A percentile compares a stretch with the other conserved stretches of the same genome.
These are phyloP conservation scores for Aspergillus hiratsukae DNA, from an alignment of 2,329 filamentous ascomycete genomes.

Conservation along the genomic window DNA sequence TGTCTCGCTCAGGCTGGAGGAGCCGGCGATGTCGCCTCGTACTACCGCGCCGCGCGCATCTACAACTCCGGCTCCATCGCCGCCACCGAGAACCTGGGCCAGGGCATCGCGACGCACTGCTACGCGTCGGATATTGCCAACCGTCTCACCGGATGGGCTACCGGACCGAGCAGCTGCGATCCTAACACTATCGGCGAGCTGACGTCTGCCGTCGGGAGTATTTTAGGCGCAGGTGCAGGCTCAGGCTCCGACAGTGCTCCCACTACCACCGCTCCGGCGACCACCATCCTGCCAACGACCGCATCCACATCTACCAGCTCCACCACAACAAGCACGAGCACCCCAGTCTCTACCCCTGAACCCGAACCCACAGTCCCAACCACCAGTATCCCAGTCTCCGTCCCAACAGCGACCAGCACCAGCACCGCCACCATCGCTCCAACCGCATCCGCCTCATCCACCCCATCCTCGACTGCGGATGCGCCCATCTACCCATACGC, in stretches of 20 bases:
- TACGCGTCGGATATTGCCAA: constrained; percentile 27
- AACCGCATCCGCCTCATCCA: not conserved
- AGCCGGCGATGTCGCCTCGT: constrained; percentile 16
- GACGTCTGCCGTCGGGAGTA: constrained; percentile 6
- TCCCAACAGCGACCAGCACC: not conserved
- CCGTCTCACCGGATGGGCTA: constrained; percentile 23
- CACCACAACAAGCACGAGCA: not conserved
- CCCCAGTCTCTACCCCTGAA: not conserved
- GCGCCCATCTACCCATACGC: constrained; percentile 21
- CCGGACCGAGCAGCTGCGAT: constrained; percentile 17
- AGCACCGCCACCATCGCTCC: not conserved
- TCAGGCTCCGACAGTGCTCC: not conserved
- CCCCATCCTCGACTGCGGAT: constrained; percentile 8
- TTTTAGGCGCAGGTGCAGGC: constrained; percentile 9
- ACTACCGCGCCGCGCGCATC: constrained; percentile 34
- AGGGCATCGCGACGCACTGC: constrained; percentile 24
- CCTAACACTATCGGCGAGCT: constrained; percentile 12
- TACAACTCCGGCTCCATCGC: constrained; percentile 41
- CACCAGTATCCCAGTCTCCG: not conserved
- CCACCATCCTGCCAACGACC: no score
- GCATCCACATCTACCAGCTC: not conserved
- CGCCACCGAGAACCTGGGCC: constrained; percentile 27
- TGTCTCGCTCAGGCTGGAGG: constrained; percentile 26
- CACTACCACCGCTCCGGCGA: not conserved
- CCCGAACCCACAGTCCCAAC: not conserved